A percentile compares a stretch with the other conserved stretches of the same genome.
Conservation (phyloP, 352 stramenopile species). For the Phytophthora europaea region DNA sequence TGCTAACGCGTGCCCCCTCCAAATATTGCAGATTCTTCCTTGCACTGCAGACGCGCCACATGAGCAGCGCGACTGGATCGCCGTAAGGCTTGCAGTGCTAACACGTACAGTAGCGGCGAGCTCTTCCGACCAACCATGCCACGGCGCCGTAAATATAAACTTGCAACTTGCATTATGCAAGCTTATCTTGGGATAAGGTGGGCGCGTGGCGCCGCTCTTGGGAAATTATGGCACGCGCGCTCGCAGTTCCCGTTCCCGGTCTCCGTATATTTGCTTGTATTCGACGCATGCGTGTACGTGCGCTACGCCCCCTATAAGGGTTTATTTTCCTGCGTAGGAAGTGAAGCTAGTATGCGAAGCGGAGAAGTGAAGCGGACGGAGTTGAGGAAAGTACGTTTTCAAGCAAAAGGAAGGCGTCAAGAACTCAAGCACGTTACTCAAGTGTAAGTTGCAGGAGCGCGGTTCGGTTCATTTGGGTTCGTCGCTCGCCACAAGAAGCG, state of each 20-base stretch:
- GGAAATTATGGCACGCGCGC: neutral
- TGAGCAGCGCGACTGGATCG: slow-evolving; percentile 20
- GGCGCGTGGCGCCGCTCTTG: slow-evolving; percentile 8
- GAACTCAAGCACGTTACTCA: no score
- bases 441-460: no score
- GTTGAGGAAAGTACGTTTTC: no score
- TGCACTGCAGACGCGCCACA: slow-evolving; percentile 20
- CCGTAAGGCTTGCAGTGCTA: neutral
- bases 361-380: no score
- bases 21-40: slow-evolving; percentile 11
- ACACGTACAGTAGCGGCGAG: neutral
- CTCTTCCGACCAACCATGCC: neutral
- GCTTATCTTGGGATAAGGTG: slow-evolving; percentile 30
- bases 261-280: slow-evolving; percentile 2
- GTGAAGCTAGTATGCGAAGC: no score
- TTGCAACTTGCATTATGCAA: neutral
- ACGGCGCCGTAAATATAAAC: neutral
- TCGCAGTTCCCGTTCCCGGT: neutral
- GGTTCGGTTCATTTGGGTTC: no score
- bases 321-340: no score
- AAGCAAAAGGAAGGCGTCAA: no score
- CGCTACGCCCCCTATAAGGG: neutral
- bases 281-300: slow-evolving; percentile 5
- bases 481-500: no score
- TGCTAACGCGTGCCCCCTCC: slow-evolving; percentile 21